Evolutionary conservation across 2,329 filamentous ascomycete species (phyloP).

Genomic region (Pezicula neosporulosa): DNA sequence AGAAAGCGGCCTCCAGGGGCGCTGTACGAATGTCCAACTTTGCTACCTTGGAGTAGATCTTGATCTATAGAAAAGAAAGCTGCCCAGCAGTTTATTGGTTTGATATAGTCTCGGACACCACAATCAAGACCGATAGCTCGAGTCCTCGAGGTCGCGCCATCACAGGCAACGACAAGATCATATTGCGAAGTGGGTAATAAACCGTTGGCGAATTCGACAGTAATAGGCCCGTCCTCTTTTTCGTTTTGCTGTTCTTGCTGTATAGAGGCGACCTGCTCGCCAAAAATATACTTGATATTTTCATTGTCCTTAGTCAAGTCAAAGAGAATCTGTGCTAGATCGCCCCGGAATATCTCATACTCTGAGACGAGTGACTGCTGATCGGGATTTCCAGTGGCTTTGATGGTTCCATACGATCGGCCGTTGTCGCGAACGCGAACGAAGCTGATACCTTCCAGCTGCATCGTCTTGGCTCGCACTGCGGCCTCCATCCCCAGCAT

Average conservation of each 20-base stretch:
- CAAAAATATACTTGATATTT: conserved; percentile 22
- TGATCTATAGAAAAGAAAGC: conserved; percentile 38
- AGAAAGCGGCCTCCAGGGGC: conserved; percentile 35
- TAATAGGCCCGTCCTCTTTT: conserved; percentile 24
- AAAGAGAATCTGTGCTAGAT: conserved; percentile 37
- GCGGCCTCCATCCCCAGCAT: conserved; percentile 36
- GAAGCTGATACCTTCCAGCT: conserved; percentile 40
- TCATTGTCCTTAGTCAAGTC: conserved; percentile 34
- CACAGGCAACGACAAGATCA: conserved; percentile 46
- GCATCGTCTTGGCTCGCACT: conserved; percentile 32
- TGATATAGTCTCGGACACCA: conserved; percentile 34
- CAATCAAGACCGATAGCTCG: conserved; percentile 40
- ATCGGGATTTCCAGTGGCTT: conserved; percentile 31
- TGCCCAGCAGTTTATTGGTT: conserved; percentile 34
- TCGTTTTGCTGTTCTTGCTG: conserved; percentile 17
- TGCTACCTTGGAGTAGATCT: conserved; percentile 35
- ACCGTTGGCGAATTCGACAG: conserved; percentile 38
- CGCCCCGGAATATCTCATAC: conserved; percentile 38
- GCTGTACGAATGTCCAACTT: conserved; percentile 33
- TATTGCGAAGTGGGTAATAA: conserved; percentile 32
- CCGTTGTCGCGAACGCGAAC: conserved; percentile 36
- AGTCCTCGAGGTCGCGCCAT: conserved; percentile 43
- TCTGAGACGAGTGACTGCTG: conserved; percentile 35
- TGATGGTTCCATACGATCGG: conserved; percentile 32
- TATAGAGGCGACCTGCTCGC: conserved; percentile 34